These are phyloP conservation scores for Polyplosphaeria fusca DNA, from an alignment of 495 filamentous ascomycete genomes.

Conservation along the genomic window DNA sequence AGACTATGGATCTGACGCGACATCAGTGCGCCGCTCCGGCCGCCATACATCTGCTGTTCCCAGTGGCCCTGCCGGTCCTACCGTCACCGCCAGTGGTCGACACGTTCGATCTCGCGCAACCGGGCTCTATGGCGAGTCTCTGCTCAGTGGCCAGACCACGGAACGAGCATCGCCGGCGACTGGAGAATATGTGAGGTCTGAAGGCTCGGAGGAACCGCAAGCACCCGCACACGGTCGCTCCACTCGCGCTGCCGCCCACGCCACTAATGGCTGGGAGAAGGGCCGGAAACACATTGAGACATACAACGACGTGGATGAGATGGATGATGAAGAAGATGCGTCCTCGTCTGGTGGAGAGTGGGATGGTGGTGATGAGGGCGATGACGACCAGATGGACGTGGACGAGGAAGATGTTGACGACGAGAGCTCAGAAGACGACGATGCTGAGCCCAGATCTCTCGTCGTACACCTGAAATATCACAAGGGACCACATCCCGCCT, in stretches of 20 bases:
- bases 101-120: conserved; percentile 73
- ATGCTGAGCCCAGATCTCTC: conserved; percentile 33
- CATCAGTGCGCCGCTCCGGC: conserved; percentile 60
- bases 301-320: conserved; percentile 57
- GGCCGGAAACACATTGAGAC: conserved; percentile 44
- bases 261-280: conserved; percentile 42
- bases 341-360: conserved; percentile 58
- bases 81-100: conserved; percentile 86
- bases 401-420: conserved; percentile 31
- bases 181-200: conserved; percentile 38
- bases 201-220: conserved; percentile 36
- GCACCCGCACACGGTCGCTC: conserved; percentile 33
- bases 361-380: conserved; percentile 68
- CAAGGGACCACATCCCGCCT: conserved; percentile 1
- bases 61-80: conserved; percentile 53
- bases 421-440: conserved; percentile 28
- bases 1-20: conserved; percentile 64
- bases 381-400: conserved; percentile 47
- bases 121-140: conserved; percentile 73
- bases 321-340: conserved; percentile 63
- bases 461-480: conserved; percentile 35
- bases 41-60: conserved; percentile 60
- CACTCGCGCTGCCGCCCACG: conserved; percentile 30
- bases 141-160: conserved; percentile 53
- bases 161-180: conserved; percentile 31